Percentiles rank a stretch among this genome's conserved stretches.
These are phyloP conservation scores for Cucumis cinereus DNA, from an alignment of 306 rosid genomes.

Conservation along the genomic window DNA sequence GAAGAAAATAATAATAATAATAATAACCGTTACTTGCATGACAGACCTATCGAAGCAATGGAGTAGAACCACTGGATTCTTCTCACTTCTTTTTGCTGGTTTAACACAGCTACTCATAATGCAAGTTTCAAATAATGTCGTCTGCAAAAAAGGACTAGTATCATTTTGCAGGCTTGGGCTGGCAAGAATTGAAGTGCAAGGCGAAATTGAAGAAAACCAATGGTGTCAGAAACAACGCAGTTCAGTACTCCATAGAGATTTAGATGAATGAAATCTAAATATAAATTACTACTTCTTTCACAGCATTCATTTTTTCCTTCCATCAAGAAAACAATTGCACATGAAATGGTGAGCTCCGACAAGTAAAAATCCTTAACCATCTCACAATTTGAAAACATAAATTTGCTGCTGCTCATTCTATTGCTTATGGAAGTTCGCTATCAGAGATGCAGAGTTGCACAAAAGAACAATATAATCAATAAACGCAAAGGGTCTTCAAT, in stretches of 20 bases:
- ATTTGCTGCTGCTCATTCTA: not conserved
- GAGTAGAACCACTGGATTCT: constrained; percentile 71
- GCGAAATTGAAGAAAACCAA: not conserved
- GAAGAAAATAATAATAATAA: not conserved
- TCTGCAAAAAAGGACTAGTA: constrained; percentile 23
- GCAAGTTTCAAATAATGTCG: constrained; percentile 35
- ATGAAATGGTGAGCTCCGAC: not conserved
- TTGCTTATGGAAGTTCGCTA: not conserved
- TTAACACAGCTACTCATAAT: constrained; percentile 89
- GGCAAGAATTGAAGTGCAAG: not conserved
- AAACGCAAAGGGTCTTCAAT: not conserved
- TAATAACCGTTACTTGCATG: constrained; percentile 1
- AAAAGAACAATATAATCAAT: not conserved
- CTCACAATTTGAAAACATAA: not conserved
- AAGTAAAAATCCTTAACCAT: not conserved
- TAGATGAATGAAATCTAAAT: not conserved
- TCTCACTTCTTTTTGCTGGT: constrained; percentile 44
- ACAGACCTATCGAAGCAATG: constrained; percentile 86
- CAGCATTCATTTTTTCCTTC: not conserved
- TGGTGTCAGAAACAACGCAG: not conserved
- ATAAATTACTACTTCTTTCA: not conserved
- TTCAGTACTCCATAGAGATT: not conserved
- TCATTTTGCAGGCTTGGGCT: not conserved
- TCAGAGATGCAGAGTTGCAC: not conserved
- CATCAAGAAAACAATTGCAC: not conserved